Percentiles rank a stretch among this genome's conserved stretches.
Conservation (phyloP, 352 stramenopile species). For the Globisporangium perplexum region DNA sequence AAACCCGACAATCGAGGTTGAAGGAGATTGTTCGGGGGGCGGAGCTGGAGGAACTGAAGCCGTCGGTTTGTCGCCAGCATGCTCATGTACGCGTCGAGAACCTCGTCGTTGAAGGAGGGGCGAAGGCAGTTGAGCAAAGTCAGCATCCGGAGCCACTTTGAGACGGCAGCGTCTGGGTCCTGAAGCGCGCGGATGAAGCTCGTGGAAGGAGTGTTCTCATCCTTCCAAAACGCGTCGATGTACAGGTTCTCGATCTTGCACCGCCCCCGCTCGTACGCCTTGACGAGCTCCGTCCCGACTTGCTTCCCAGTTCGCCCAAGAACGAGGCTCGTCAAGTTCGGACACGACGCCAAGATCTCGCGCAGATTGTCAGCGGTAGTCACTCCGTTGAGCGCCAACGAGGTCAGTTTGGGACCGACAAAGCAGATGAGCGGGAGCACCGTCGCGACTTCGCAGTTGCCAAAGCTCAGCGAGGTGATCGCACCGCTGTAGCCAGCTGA, state of each 20-base stretch:
- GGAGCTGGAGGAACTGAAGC: not conserved
- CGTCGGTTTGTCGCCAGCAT: conserved; percentile 1
- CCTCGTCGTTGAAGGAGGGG: not conserved
- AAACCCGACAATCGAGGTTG: not conserved
- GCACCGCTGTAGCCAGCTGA: not conserved
- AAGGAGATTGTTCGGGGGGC: not conserved
- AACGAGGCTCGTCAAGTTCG: not conserved
- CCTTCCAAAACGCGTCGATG: not conserved
- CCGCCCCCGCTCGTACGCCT: not conserved
- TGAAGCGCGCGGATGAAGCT: not conserved
- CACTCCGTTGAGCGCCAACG: not conserved
- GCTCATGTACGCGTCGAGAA: not conserved
- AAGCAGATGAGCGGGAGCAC: not conserved
- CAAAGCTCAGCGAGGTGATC: not conserved
- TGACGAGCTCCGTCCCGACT: not conserved
- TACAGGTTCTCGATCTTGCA: not conserved
- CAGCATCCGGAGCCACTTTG: conserved; percentile 1
- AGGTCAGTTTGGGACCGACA: conserved; percentile 1
- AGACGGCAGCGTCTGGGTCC: not conserved
- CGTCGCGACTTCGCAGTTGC: not conserved
- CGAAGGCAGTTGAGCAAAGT: not conserved
- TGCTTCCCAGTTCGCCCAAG: not conserved
- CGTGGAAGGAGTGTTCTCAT: not conserved
- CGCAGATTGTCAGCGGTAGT: not conserved
- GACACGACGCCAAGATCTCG: not conserved